Conservation (phyloP, 2,329 filamentous ascomycete genomes). For the Trichoderma citrinoviride region DNA sequence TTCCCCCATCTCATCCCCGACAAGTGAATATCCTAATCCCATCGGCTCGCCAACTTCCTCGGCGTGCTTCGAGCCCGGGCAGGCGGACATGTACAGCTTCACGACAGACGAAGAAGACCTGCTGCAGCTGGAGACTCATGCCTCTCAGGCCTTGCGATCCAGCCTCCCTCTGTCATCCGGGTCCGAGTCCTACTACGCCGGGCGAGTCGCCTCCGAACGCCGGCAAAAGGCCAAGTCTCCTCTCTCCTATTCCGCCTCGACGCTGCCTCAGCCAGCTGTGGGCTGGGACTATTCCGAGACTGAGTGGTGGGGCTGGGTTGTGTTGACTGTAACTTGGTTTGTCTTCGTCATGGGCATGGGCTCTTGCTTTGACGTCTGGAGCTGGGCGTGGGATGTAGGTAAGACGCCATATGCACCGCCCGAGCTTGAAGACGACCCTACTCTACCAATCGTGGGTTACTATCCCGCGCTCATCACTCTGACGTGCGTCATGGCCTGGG, state of each 20-base stretch:
- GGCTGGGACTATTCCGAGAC: slow-evolving; percentile 93
- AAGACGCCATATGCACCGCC: slow-evolving; percentile 94
- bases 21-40: slow-evolving; percentile 43
- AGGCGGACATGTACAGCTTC: slow-evolving; percentile 45
- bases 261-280: slow-evolving; percentile 47
- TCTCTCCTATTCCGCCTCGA: slow-evolving; percentile 52
- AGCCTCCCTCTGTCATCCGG: slow-evolving; percentile 51
- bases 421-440: slow-evolving; percentile 91
- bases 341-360: slow-evolving; percentile 98
- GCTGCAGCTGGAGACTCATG: slow-evolving; percentile 57
- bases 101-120: slow-evolving; percentile 84
- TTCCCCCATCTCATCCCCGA: slow-evolving; percentile 46
- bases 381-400: slow-evolving; percentile 98
- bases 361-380: slow-evolving; percentile 91
- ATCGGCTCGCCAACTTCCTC: slow-evolving; percentile 24
- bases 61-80: slow-evolving; percentile 24
- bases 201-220: slow-evolving; percentile 42
- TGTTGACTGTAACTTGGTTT: slow-evolving; percentile 86
- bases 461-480: slow-evolving; percentile 93
- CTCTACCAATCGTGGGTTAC: slow-evolving; percentile 92
- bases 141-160: slow-evolving; percentile 43
- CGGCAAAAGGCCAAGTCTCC: slow-evolving; percentile 59
- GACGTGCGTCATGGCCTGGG: slow-evolving; percentile 95
- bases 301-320: slow-evolving; percentile 97
- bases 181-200: slow-evolving; percentile 61